Base-by-base conservation (phyloP, 139 green algal genomes). In the Spirogloea muscicola region DNA sequence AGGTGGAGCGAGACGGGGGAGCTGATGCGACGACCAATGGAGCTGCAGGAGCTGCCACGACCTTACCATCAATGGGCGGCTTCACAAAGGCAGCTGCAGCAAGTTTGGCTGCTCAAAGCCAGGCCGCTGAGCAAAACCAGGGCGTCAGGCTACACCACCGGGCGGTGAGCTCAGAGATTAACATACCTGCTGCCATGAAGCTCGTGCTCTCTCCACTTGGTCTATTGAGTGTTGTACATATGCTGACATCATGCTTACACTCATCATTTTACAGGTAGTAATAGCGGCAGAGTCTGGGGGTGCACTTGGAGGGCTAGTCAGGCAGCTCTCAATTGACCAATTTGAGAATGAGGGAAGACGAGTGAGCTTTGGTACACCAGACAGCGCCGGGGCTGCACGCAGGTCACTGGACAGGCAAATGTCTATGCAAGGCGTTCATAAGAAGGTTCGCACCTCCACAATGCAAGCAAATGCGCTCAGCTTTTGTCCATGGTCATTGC, bases 261-360 rank as follows among this genome's bases (percentile, higher is more conserved):
- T 6, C 9, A 25, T 60, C n/a, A 9, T 34, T 60, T 60, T 62
- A 2, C 59, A 72, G 72, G 91, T 96, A 34, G 93, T 98, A 48
- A 92, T 97, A 34, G 86, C 90, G 10, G 87, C 90, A 49, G 74
- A 82, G 10, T 43, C 3, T 13, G 61, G 85, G 42, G 82, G 84
- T 27, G 69, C 64, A 29, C 43, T 95, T 57, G 85, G 89, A 5
- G 89, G 92, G 40, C 75, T 97, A 33, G 90, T 97, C 46, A 77
- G 91, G 41, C 90, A 98, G 87, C 86, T 99, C 44, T 93, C 84
- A 1, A 97, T 99, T n/a, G 94, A 98, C 77, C 91, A 96, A 87
- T 96, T 99, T 79, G 91, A 99, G 82, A 96, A 98, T 55, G 94
- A 99, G 82, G 88, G 88, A 1, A 82, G 91, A 49, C 82, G 93